Evolutionary conservation across 495 filamentous ascomycete species (phyloP).

Genomic region (Echria macrotheca): DNA sequence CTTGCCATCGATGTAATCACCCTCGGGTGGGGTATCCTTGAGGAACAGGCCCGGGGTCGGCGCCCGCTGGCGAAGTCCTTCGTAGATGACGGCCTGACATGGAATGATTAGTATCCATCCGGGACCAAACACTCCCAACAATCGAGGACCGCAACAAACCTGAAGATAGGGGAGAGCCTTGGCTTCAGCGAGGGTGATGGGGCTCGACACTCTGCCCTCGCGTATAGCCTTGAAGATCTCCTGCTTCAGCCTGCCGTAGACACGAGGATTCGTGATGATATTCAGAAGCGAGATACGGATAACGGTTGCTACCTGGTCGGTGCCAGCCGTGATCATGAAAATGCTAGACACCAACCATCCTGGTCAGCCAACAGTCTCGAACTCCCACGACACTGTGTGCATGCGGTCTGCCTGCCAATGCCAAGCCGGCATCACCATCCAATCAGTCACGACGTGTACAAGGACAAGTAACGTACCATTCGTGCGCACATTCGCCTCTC

Average conservation of each 20-base stretch:
- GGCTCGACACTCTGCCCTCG: conserved; percentile 30
- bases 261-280: conserved; percentile 40
- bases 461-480: no score
- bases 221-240: conserved; percentile 49
- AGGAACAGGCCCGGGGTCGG: conserved; percentile 31
- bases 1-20: conserved; percentile 45
- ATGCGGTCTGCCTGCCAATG: neutral
- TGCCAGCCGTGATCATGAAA: conserved; percentile 51
- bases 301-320: conserved; percentile 58
- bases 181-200: conserved; percentile 38
- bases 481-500: neutral
- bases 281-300: conserved; percentile 51
- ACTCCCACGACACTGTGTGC: neutral
- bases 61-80: conserved; percentile 44
- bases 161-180: conserved; percentile 39
- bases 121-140: no score
- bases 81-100: conserved; percentile 45
- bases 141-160: no score
- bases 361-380: conserved; percentile 3
- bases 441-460: no score
- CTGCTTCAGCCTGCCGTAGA: conserved; percentile 49
- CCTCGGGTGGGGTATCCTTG: conserved; percentile 46
- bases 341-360: conserved; percentile 14
- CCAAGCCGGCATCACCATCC: no score
- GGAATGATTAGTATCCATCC: no score